Base-by-base conservation (phyloP, 345 rosid species). In the Sonneratia alba region DNA sequence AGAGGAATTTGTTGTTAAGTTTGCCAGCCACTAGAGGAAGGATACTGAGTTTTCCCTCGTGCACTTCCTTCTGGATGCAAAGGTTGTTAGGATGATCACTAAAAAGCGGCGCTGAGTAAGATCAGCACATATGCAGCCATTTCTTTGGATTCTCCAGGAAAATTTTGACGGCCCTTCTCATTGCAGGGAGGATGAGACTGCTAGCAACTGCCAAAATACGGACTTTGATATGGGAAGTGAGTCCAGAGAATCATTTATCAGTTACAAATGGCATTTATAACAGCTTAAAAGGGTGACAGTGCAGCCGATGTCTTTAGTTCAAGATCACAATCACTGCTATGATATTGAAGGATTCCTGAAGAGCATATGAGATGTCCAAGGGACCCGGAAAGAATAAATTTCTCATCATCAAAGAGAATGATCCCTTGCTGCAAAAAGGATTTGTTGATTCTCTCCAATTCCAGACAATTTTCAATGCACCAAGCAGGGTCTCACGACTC, bases 1-100 rank as follows among this genome's bases (percentile, higher is more conserved):
- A 7, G 70, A 71, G 34, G 70, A 51, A 24, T 77, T 79, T 0
- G 83, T 75, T 3, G 68, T 61, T 65, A 77, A 68, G 70, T 81
- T 75, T 7, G 81, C 64, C 7, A 55, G 38, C 83, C 79, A 77
- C 8, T 75, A 65, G 0, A 73, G 0, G 10, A 10, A 9, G 43
- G 64, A 19, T 36, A 67, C 0, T 22, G 19, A 61, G 34, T 37
- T 13, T 3, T 15, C 45, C 19, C 59, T 0, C 1, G 37, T 7
- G 14, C 36, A 72, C 65, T 78, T 78, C 49, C 81, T 61, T 4
- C 70, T 55, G 6, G 55, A 40, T 2, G 76, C 81, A 27, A 68
- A 1, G 13, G 21, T 0, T 18, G 67, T 37, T 15, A 81, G 81
- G 14, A 78, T 18, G 3, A 67, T 67, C 57, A 78, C 81, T 21